These are phyloP conservation scores for Morella rubra DNA, from an alignment of 306 rosid species.

Conservation along the genomic window DNA sequence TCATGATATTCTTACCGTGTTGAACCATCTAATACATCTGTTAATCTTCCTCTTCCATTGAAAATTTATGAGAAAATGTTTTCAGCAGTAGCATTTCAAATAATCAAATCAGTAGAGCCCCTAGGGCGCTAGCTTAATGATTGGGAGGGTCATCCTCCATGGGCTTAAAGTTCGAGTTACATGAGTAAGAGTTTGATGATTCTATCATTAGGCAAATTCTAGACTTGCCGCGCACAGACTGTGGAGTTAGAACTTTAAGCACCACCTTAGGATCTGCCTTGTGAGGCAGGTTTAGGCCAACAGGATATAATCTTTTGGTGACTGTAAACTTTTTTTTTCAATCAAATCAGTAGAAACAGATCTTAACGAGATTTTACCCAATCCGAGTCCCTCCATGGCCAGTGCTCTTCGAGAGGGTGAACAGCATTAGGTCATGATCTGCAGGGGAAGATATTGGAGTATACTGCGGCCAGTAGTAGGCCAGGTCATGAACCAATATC, in stretches of 20 bases:
- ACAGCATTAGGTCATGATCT: constrained; percentile 64
- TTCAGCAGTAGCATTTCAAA: too few species aligned
- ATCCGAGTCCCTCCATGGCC: constrained; percentile 92
- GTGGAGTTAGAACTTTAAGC: too few species aligned
- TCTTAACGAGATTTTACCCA: constrained; percentile 47
- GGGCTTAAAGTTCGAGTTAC: too few species aligned
- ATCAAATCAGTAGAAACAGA: not conserved
- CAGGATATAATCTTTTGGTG: too few species aligned
- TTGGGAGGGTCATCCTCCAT: too few species aligned
- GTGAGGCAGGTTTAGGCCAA: too few species aligned
- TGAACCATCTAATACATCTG: not conserved
- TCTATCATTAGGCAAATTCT: too few species aligned
- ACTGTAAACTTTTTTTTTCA: too few species aligned
- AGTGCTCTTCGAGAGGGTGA: constrained; percentile 81
- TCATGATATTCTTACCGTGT: not conserved
- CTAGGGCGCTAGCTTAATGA: too few species aligned
- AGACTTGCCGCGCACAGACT: too few species aligned
- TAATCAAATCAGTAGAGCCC: too few species aligned
- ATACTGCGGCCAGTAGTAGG: constrained; percentile 96
- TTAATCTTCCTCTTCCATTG: not conserved
- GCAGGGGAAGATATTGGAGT: constrained; percentile 67
- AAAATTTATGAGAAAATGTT: not conserved
- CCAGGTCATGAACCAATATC: constrained; percentile 65
- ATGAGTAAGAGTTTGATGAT: too few species aligned
- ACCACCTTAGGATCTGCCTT: not conserved